phyloP scores from a whole-genome alignment of 768 basidiomycete species.

The Tricholoma hemisulphureum region DNA sequence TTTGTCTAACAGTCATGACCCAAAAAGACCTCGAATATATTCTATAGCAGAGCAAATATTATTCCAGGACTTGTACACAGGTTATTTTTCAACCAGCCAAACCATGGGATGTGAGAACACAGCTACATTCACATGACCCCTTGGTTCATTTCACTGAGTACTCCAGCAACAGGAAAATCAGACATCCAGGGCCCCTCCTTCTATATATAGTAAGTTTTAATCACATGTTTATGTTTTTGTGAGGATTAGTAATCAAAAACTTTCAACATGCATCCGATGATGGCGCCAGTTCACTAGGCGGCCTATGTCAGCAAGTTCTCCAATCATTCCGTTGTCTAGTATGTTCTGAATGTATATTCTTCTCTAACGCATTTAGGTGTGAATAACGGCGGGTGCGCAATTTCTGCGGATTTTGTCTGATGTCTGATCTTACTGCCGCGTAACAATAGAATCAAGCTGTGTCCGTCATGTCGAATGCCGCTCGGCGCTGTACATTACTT shows the following conservation, averaged over 20 bases:
- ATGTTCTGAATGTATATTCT: background rate
- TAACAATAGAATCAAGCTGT: slow-evolving; percentile 72
- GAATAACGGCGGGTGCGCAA: slow-evolving; percentile 70
- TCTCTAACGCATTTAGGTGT: slow-evolving; percentile 43
- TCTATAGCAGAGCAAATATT: too few relatives aligned
- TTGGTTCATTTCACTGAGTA: too few relatives aligned
- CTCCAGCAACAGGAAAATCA: too few relatives aligned
- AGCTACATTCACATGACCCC: too few relatives aligned
- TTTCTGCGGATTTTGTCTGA: background rate
- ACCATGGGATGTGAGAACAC: too few relatives aligned
- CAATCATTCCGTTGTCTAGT: slow-evolving; percentile 2
- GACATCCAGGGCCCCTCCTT: background rate
- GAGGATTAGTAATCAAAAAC: background rate
- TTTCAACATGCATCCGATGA: too few relatives aligned
- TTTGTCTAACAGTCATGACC: too few relatives aligned
- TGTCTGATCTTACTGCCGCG: slow-evolving; percentile 7
- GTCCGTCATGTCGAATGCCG: slow-evolving; percentile 71
- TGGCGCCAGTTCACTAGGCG: too few relatives aligned
- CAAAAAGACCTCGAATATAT: too few relatives aligned
- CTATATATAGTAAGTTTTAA: background rate
- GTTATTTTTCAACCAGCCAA: too few relatives aligned
- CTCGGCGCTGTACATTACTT: slow-evolving; percentile 76
- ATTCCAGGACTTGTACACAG: too few relatives aligned
- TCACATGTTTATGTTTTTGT: background rate
- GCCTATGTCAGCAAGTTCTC: slow-evolving; percentile 55